These are phyloP conservation scores for Musa troglodytarum DNA, from an alignment of 176 grass and related monocot genomes.

Conservation along the genomic window DNA sequence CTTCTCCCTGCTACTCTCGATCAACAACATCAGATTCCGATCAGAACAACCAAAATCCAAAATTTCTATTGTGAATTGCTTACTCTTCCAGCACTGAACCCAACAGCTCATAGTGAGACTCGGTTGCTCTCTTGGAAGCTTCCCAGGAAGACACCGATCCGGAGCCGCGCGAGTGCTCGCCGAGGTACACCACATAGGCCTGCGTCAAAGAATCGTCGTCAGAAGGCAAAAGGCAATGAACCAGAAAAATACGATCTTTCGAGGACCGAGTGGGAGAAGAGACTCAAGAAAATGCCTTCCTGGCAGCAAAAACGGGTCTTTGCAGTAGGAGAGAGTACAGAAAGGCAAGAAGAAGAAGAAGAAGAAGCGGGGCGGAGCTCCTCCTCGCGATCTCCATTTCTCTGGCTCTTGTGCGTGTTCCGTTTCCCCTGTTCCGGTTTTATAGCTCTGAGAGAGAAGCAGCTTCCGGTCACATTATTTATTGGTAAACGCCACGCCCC, in stretches of 20 bases:
- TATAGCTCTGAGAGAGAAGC: too few relatives aligned
- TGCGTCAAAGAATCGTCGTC: not conserved
- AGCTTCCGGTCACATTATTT: too few relatives aligned
- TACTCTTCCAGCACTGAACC: constrained; percentile 45
- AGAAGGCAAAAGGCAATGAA: not conserved
- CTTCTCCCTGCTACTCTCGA: constrained; percentile 24
- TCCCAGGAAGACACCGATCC: constrained; percentile 7
- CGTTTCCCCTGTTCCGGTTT: too few relatives aligned
- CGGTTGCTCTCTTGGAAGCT: constrained; percentile 7
- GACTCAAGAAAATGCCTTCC: not conserved
- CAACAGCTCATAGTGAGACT: constrained; percentile 62
- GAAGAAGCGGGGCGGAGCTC: not conserved
- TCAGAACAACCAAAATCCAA: not conserved
- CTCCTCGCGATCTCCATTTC: not conserved
- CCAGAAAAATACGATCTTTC: not conserved
- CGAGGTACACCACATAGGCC: constrained; percentile 84
- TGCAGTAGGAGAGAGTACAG: not conserved
- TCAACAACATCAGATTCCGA: not conserved
- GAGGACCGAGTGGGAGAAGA: not conserved
- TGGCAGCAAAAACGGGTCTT: not conserved
- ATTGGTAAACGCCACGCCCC: too few relatives aligned
- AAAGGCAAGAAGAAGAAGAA: not conserved
- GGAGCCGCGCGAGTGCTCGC: constrained; percentile 24
- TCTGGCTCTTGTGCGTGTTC: too few relatives aligned
- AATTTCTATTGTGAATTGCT: not conserved